Evolutionary conservation across 176 grass and related monocot species (phyloP), one percentile per base, ranked within the genome.

Genomic region (Leersia perrieri): DNA sequence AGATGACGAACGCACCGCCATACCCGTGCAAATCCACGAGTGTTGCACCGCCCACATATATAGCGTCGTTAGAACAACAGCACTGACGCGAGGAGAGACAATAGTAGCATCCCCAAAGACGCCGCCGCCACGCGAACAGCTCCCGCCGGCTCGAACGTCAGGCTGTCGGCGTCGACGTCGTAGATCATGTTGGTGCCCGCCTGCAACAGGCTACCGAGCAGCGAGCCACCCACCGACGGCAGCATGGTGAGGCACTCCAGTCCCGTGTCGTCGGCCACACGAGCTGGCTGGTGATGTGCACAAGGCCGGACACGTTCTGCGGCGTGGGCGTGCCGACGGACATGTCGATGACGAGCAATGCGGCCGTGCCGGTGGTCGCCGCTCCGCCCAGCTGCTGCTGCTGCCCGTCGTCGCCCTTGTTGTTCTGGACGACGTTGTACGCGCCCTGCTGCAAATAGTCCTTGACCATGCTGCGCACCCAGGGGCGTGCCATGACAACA

Each of bases 151-250:
- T 5, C 47, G 47, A 51, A 51, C 13, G 47, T 51, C 47, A 51
- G 15, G 15, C 5, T 13, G 15, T 51, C 5, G 47, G 3, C 58
- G 58, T 11, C 2, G 29, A 75, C 6, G 32, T 75, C 55, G 69
- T 70, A 86, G 66, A 73, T 64, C 55, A 86, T 72, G 66, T 36
- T 79, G 20, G 33, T 73, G 35, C 77, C 83, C 4, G 11, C 60
- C 83, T 86, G 35, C 36, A 86, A 22, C 27, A 86, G 60, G 66
- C 53, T 80, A 30, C 83, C 75, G 26, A 86, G 68, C 10, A 77
- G 14, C 16, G 65, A 80, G 18, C 3, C 3, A 5, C 23, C 66
- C 8, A 5, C 1, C 9, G 51, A 80, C 10, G 67, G 55, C 57
- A 86, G 27, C 44, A 86, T 73, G 7, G 76, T 65, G 26, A 86